Evolutionary conservation across 2,329 filamentous ascomycete genomes (phyloP), one percentile per base, ranked within the genome.

Genomic region (Ophiocordyceps camponoti-floridani): DNA sequence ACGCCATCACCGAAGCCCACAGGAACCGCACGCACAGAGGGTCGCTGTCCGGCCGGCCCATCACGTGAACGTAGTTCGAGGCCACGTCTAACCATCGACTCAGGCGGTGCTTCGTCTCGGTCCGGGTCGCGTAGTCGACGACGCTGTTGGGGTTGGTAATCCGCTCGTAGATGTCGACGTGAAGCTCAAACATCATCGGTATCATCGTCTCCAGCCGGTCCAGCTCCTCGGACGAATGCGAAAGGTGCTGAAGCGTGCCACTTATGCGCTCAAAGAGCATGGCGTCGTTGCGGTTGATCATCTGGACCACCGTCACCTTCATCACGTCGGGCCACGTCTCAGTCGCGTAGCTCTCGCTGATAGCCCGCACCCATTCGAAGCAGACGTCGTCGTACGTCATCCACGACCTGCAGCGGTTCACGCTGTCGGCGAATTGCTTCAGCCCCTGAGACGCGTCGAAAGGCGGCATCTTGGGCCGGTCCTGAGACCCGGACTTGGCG

Each of bases 151-250:
- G 71, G 46, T 74, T 74, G 10, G 68, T 75, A 45, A 74, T 71
- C 41, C 70, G 64, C 46, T 77, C 73, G 49, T 74, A 77, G 7
- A 77, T 67, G 48, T 79, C 75, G 10, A 79, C 62, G 47, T 78
- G 72, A 5, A 79, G 63, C 52, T 80, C 76, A 43, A 78, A 75
- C 1, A 77, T 56, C 66, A 77, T 78, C 44, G 77, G 68, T 2
- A 72, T 60, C 5, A 77, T 61, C 1, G 56, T 54, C 46, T 69
- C 64, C 6, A 73, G 51, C 11, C 59, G 57, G 2, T 50, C 48
- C 13, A 65, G 48, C 16, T 47, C 50, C 23, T 56, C 55, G 1
- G 48, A 38, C 2, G 52, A 54, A 10, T 48, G 53, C 31, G 54
- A 23, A 28, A 45, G 49, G 16, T 60, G 48, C 18, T 58, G 54